Evolutionary conservation across 2,329 filamentous ascomycete genomes (phyloP).

Genomic region (Coniosporium tulheliwenetii): DNA sequence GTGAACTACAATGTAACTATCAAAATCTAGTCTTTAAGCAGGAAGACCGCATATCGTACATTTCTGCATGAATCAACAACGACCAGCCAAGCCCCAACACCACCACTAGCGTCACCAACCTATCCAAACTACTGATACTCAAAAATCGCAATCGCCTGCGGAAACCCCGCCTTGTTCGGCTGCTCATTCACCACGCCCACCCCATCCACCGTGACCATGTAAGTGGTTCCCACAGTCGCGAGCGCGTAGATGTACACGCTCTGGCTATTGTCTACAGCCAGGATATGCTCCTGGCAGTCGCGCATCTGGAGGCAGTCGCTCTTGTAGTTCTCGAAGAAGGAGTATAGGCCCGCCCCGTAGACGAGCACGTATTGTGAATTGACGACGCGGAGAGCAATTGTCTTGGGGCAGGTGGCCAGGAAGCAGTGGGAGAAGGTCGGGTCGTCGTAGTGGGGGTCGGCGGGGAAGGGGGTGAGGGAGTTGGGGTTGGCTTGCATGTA

Average conservation of each 20-base stretch:
- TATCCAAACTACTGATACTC: constrained; percentile 9
- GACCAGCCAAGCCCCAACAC: no score
- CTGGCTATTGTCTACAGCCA: constrained; percentile 41
- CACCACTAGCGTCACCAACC: no score
- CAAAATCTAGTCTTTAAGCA: no score
- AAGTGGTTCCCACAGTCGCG: constrained; percentile 7
- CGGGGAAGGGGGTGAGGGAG: constrained; percentile 47
- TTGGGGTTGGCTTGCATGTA: constrained; percentile 73
- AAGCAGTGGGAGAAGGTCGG: constrained; percentile 52
- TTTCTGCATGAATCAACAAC: no score
- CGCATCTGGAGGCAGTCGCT: constrained; percentile 52
- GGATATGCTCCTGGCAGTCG: constrained; percentile 65
- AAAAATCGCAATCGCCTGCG: constrained; percentile 7
- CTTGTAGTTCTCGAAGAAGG: constrained; percentile 70
- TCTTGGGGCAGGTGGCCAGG: constrained; percentile 44
- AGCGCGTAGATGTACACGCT: constrained; percentile 8
- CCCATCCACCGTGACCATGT: constrained; percentile 11
- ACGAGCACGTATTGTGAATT: constrained; percentile 52
- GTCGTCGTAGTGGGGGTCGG: constrained; percentile 43
- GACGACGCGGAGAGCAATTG: constrained; percentile 59
- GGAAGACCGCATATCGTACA: no score
- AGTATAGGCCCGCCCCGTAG: constrained; percentile 63
- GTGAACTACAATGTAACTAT: no score
- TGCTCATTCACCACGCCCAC: no score
- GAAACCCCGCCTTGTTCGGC: no score